Evolutionary conservation across 2,329 filamentous ascomycete species (phyloP), one percentile per base, ranked within the genome.

Genomic region (Trichoderma polysporum): DNA sequence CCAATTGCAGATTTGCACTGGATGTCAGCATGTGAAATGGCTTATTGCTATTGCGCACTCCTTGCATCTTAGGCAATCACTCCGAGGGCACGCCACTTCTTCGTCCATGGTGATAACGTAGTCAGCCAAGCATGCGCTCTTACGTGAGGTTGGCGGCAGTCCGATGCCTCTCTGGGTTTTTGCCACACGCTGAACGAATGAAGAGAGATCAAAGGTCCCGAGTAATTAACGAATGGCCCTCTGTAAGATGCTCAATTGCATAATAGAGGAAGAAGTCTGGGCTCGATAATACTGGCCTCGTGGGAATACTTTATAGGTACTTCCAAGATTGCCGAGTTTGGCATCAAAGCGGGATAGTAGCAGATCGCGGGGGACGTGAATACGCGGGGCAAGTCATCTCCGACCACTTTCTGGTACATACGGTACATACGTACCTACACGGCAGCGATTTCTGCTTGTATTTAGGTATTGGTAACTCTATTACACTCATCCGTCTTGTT

Each of bases 111-210:
- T n/a, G 37, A 13, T 19, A 50, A 50, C 45, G 60, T 31, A 41
- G 35, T 54, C 60, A 63, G 49, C 25, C 49, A 54, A 25, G 22
- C 5, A 53, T 59, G 50, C 49, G 2, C n/a, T 66, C 67, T 57
- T 58, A 68, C 56, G 49, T 60, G 49, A 49, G 62, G 56, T 39
- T 39, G 19, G 19, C 39, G 19, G 49, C 15, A 13, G 17, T 22
- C 4, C 13, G 47, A 17, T n/a, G 19, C 49, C 31, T 41, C 35
- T 37, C 10, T 39, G 17, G 58, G 45, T 17, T 17, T 35, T 10
- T 27, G n/a, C 27, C 17, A 17, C 33, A 41, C 31, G 25, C 35
- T n/a, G 12, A 39, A 41, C 49, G 10, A 29, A 25, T 8, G 27
- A 12, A 25, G 29, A 0, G 17, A 53, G 25, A 31, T 3, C 25